phyloP scores from a whole-genome alignment of 202 grass and related monocot genomes.

The Tripidium arundinaceum region DNA sequence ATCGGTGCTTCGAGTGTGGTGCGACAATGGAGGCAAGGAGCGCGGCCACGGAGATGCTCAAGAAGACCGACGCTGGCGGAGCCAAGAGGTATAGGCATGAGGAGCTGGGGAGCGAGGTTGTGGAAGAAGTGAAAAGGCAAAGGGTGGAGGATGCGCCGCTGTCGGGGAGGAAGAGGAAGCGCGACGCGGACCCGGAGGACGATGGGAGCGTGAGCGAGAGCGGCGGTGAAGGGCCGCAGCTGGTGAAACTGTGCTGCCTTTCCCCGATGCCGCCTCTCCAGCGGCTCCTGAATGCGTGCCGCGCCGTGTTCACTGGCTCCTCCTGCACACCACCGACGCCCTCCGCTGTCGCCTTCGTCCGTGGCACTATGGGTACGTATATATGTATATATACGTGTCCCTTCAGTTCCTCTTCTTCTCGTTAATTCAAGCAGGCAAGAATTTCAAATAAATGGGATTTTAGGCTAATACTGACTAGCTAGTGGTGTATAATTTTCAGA shows the following conservation, averaged over 20 bases:
- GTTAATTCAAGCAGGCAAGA: too few species aligned
- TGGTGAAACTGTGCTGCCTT: neutral
- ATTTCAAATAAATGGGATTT: neutral
- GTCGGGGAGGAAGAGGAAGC: neutral
- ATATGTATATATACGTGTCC: neutral
- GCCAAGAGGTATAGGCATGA: too few species aligned
- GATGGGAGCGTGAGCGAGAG: neutral
- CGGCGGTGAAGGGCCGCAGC: neutral
- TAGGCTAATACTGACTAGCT: neutral
- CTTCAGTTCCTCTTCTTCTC: too few species aligned
- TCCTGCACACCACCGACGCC: conserved; percentile 22
- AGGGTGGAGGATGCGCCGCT: neutral
- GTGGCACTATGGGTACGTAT: conserved; percentile 36
- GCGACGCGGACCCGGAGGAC: neutral
- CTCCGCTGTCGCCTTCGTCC: conserved; percentile 20
- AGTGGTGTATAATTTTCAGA: too few species aligned
- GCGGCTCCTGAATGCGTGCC: conserved; percentile 46
- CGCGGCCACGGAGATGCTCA: too few species aligned
- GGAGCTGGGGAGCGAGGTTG: too few species aligned
- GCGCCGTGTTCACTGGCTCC: conserved; percentile 31
- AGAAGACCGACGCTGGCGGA: too few species aligned
- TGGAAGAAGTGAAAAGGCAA: too few species aligned
- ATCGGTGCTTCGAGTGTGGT: too few species aligned
- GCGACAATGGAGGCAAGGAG: too few species aligned
- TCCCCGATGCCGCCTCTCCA: conserved; percentile 4